These are phyloP conservation scores for Pleurotus eryngii DNA, from an alignment of 768 basidiomycete species.

Conservation along the genomic window DNA sequence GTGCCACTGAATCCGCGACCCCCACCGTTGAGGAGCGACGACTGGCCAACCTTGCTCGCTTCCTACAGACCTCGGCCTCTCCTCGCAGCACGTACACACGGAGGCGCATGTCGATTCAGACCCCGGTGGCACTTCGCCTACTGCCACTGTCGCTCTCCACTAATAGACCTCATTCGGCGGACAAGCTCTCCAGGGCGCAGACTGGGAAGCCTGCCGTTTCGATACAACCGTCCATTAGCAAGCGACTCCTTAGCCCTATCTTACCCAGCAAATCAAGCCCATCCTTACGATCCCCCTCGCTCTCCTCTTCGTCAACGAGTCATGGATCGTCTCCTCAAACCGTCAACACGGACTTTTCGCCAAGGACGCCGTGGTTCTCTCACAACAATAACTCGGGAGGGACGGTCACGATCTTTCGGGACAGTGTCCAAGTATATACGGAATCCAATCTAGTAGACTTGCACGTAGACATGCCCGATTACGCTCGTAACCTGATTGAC, in stretches of 20 bases:
- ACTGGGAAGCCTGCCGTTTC: not conserved
- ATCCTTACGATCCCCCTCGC: not conserved
- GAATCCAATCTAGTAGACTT: not conserved
- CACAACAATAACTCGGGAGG: not conserved
- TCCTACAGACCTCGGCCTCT: not conserved
- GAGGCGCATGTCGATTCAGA: not conserved
- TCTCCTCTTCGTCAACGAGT: not conserved
- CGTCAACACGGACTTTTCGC: not conserved
- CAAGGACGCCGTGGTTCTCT: constrained; percentile 1
- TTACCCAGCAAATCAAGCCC: not conserved
- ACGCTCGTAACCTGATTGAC: constrained; percentile 1
- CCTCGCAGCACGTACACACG: not conserved
- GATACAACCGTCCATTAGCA: not conserved
- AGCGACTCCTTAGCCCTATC: not conserved
- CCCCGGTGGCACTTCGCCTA: not conserved
- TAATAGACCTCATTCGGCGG: constrained; percentile 1
- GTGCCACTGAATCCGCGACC: not conserved
- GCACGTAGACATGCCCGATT: constrained; percentile 5
- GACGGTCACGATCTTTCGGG: not conserved
- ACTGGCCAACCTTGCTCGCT: not conserved
- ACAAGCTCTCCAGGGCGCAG: not conserved
- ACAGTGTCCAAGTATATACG: not conserved
- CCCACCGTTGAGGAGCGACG: not conserved
- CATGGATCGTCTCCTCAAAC: constrained; percentile 2
- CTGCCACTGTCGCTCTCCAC: not conserved